These are phyloP conservation scores for Herpetomonas tarakana DNA, from an alignment of 208 protist species.

Conservation along the genomic window DNA sequence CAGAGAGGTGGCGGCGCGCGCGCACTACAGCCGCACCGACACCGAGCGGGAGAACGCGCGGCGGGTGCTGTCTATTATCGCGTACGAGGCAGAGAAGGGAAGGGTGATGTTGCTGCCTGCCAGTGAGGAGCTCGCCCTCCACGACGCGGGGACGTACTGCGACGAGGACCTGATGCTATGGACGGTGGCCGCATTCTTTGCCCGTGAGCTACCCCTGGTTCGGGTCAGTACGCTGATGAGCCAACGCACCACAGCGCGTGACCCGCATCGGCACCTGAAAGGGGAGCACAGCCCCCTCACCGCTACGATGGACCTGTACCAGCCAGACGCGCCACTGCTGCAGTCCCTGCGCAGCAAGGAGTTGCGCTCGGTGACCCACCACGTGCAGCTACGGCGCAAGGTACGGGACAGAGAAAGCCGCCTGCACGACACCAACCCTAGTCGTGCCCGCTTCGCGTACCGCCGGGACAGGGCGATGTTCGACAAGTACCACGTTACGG, in stretches of 20 bases:
- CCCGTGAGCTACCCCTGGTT: constrained; percentile 72
- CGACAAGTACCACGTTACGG: constrained; percentile 82
- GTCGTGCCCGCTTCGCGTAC: constrained; percentile 74
- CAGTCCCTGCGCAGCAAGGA: constrained; percentile 60
- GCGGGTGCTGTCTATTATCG: constrained; percentile 63
- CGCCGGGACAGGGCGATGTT: constrained; percentile 85
- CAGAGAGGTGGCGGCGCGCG: constrained; percentile 32
- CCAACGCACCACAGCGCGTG: constrained; percentile 30
- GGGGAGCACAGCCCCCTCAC: constrained; percentile 48
- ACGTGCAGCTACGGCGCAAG: constrained; percentile 29
- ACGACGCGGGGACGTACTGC: constrained; percentile 81
- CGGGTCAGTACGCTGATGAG: constrained; percentile 77
- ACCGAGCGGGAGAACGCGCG: constrained; percentile 24
- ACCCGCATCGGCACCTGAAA: constrained; percentile 68
- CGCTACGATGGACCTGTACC: constrained; percentile 44
- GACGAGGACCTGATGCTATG: constrained; percentile 89
- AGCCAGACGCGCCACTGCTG: constrained; percentile 53
- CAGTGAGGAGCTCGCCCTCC: constrained; percentile 72
- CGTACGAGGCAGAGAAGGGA: constrained; percentile 68
- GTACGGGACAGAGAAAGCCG: constrained; percentile 58
- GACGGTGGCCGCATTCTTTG: constrained; percentile 76
- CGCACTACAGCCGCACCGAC: constrained; percentile 23
- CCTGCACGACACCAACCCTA: constrained; percentile 62
- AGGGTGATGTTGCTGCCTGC: constrained; percentile 56
- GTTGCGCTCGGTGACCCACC: constrained; percentile 58